Conservation (phyloP, 2,329 filamentous ascomycete species). For the Harringtonia lauricola region DNA sequence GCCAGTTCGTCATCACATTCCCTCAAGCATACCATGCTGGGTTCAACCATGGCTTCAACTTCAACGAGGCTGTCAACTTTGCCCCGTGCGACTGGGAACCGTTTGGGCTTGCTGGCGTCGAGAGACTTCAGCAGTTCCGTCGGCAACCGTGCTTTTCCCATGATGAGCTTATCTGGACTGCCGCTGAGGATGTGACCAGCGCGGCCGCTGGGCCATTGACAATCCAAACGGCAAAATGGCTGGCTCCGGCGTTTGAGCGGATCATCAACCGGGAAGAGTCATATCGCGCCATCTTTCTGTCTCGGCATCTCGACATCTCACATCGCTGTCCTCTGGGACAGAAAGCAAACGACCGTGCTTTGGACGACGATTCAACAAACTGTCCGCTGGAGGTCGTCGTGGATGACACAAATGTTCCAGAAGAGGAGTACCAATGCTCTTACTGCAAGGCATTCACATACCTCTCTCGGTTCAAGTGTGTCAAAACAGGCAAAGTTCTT, state of each 20-base stretch:
- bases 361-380: neutral
- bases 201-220: conserved; percentile 32
- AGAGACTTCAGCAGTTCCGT: conserved; percentile 75
- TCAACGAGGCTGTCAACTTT: conserved; percentile 98
- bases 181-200: conserved; percentile 65
- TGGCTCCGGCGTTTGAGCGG: conserved; percentile 74
- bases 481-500: conserved; percentile 67
- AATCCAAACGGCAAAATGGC: conserved; percentile 91
- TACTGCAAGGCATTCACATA: conserved; percentile 92
- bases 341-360: conserved; percentile 25
- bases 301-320: conserved; percentile 30
- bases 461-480: conserved; percentile 80
- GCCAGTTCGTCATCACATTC: conserved; percentile 93
- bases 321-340: conserved; percentile 44
- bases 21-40: conserved; percentile 95
- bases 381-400: conserved; percentile 53
- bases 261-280: conserved; percentile 63
- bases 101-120: conserved; percentile 75
- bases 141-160: conserved; percentile 95
- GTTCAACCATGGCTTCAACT: conserved; percentile 98
- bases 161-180: conserved; percentile 86
- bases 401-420: conserved; percentile 64
- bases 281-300: conserved; percentile 61
- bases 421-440: conserved; percentile 85
- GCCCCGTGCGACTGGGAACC: conserved; percentile 93